Evolutionary conservation across 225 moss, liverwort and hornwort species (phyloP), one percentile per base, ranked within the genome.

Genomic region (Bryoerythrophyllum caledonicum): DNA sequence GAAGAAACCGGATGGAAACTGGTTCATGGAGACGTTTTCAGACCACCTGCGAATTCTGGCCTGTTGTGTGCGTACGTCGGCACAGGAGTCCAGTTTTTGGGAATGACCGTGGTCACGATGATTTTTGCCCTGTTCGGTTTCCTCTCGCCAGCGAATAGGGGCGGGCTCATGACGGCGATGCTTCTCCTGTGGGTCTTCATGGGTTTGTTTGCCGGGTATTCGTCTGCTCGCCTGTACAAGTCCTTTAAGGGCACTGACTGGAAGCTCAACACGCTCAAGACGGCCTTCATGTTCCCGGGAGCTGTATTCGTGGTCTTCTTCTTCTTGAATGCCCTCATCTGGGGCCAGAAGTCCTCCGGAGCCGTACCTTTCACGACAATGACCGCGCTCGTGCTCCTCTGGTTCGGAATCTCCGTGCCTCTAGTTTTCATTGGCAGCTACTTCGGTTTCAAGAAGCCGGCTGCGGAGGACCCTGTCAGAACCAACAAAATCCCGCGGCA

Each of bases 1-100:
- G 93, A 93, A 64, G 93, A 93, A 74, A 93, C 93, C 19, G 93
- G 93, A 21, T 93, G 93, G 93, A 93, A 93, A 82, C 64, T 93
- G 71, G 93, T 93, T 6, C 93, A 93, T 32, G 93, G 93, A 63
- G 93, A 93, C 70, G 93, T 93, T 23, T 93, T 93, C 73, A 85
- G 93, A 62, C 91, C 93, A 38, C 93, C 93, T 15, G 75, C 70
- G 24, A 81, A 85, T 67, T 81, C 91, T 7, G 89, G 93, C 26
- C 75, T 93, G 11, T 63, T 93, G 66, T 91, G 91, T 67, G 91
- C 91, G 4, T 93, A 93, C 60, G 84, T 93, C 7, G 93, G 93
- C 41, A 91, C 93, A 21, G 93, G 93, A 66, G 89, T 93, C 8
- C 93, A 93, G 60, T 93, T 93, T 69, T 87, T 91, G 68, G 93